These are phyloP conservation scores for Diaporthe aspalathi DNA, from an alignment of 2,329 filamentous ascomycete genomes.

Conservation along the genomic window DNA sequence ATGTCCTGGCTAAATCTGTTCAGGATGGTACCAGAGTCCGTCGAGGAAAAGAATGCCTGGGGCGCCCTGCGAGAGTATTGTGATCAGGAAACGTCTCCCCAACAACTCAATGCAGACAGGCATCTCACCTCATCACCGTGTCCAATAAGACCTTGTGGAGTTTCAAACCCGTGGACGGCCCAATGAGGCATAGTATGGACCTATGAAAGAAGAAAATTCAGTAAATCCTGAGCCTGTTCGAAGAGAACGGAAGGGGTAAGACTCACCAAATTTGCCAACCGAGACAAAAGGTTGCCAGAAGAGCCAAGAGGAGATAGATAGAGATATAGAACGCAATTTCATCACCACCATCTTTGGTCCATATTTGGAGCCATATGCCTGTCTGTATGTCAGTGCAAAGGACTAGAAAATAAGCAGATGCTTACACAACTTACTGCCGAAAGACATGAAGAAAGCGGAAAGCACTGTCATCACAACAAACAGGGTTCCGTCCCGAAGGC, in stretches of 20 bases:
- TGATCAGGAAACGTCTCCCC: neutral
- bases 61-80: slow-evolving; percentile 47
- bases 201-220: neutral
- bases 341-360: neutral
- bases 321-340: neutral
- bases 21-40: slow-evolving; percentile 54
- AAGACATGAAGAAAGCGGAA: neutral
- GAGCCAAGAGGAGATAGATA: neutral
- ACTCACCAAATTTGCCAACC: neutral
- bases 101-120: rapidly evolving
- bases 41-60: slow-evolving; percentile 53
- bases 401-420: neutral
- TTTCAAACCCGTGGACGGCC: neutral
- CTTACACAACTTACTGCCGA: neutral
- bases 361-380: neutral
- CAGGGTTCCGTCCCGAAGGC: neutral
- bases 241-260: rapidly evolving
- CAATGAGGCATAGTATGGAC: neutral
- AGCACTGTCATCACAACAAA: neutral
- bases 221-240: rapidly evolving
- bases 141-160: neutral
- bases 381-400: neutral
- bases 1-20: slow-evolving; percentile 49
- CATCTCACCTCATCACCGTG: neutral
- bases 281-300: neutral